These are phyloP conservation scores for Westerdykella aurantiaca DNA, from an alignment of 2,329 filamentous ascomycete species.

Conservation along the genomic window DNA sequence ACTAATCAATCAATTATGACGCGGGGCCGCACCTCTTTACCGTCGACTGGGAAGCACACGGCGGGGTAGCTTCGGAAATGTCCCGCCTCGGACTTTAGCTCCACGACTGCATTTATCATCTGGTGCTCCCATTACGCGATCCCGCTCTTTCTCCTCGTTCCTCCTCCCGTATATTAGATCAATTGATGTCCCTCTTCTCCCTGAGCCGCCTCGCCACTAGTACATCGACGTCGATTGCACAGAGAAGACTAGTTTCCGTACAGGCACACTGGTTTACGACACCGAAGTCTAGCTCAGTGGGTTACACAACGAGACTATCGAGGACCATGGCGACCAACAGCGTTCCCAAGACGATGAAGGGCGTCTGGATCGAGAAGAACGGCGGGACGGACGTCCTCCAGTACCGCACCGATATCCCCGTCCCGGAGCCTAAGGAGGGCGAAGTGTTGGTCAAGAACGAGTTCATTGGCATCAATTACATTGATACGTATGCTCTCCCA, in stretches of 20 bases:
- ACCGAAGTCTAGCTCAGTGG: too few relatives aligned
- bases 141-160: not conserved
- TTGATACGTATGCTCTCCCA: constrained; percentile 60
- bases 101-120: constrained; percentile 8
- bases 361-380: constrained; percentile 64
- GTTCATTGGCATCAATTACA: constrained; percentile 77
- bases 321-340: constrained; percentile 41
- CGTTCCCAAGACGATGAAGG: constrained; percentile 65
- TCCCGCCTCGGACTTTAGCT: not conserved
- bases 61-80: too few relatives aligned
- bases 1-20: too few relatives aligned
- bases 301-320: too few relatives aligned
- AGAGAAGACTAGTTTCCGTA: constrained; percentile 14
- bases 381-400: constrained; percentile 68
- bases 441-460: constrained; percentile 77
- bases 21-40: too few relatives aligned
- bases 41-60: too few relatives aligned
- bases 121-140: not conserved
- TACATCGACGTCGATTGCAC: constrained; percentile 8
- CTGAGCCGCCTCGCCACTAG: constrained; percentile 5
- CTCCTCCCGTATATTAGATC: not conserved
- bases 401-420: constrained; percentile 63
- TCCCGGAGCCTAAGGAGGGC: constrained; percentile 62
- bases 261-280: constrained; percentile 13
- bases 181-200: constrained; percentile 14